A percentile compares a stretch with the other conserved stretches of the same genome.
Conservation (phyloP, 257 asterid species). For the Ophiorrhiza pumila region DNA sequence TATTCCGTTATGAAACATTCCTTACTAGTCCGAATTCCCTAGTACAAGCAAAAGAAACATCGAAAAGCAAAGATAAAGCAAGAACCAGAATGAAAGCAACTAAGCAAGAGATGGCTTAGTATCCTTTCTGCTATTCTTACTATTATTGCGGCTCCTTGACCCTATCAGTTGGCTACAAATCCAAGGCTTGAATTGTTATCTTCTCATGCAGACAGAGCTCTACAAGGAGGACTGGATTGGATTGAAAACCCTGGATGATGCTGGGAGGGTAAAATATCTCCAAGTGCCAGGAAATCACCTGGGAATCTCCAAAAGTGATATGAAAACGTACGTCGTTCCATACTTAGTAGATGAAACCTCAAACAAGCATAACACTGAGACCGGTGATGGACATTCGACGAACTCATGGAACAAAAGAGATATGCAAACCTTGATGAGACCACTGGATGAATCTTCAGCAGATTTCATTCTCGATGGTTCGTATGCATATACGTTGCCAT, state of each 20-base stretch:
- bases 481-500: constrained; percentile 35
- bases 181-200: background rate
- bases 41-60: too few relatives aligned
- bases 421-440: background rate
- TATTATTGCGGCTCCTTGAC: background rate
- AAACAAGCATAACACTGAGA: background rate
- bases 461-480: constrained; percentile 27
- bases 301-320: constrained; percentile 60
- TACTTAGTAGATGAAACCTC: constrained; percentile 44
- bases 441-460: constrained; percentile 10
- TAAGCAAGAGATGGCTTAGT: background rate
- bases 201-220: constrained; percentile 38
- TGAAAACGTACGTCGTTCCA: constrained; percentile 65
- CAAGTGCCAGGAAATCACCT: constrained; percentile 77
- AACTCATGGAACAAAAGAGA: background rate
- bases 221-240: constrained; percentile 90
- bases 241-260: constrained; percentile 58
- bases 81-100: background rate
- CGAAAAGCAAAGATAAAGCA: background rate
- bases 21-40: background rate
- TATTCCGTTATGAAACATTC: too few relatives aligned
- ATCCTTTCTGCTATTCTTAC: background rate
- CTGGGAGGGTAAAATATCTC: constrained; percentile 60
- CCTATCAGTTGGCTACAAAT: background rate
- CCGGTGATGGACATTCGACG: background rate